phyloP scores from a whole-genome alignment of 495 filamentous ascomycete genomes.

The Aspergillus baeticus region DNA sequence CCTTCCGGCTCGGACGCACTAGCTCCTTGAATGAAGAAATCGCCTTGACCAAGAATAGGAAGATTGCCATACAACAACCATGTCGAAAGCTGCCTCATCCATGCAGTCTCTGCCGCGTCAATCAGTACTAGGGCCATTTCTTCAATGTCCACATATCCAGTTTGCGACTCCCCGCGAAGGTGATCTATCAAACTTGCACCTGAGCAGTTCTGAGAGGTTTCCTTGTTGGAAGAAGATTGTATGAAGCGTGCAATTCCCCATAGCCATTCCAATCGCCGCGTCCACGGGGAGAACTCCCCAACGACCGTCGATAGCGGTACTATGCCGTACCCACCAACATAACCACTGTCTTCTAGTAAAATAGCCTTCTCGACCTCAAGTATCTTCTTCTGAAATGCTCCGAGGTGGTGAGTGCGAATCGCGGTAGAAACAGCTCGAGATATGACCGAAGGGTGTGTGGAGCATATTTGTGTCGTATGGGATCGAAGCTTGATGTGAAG shows the following conservation, averaged over 20 bases:
- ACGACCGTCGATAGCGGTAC: constrained; percentile 87
- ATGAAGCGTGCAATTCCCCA: constrained; percentile 70
- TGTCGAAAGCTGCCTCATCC: constrained; percentile 83
- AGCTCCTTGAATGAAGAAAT: constrained; percentile 75
- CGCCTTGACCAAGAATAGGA: constrained; percentile 66
- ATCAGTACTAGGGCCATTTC: constrained; percentile 67
- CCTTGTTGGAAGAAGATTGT: constrained; percentile 32
- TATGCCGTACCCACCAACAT: constrained; percentile 87
- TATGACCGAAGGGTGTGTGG: constrained; percentile 70
- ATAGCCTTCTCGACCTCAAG: constrained; percentile 79
- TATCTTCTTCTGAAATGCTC: constrained; percentile 77
- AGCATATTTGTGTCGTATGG: constrained; percentile 61
- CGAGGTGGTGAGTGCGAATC: constrained; percentile 71
- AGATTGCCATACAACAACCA: constrained; percentile 89
- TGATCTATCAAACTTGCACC: constrained; percentile 75
- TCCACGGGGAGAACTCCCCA: constrained; percentile 81
- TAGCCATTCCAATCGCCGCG: constrained; percentile 80
- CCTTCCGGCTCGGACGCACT: constrained; percentile 32
- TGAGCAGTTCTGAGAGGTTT: constrained; percentile 37
- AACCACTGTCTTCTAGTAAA: constrained; percentile 63
- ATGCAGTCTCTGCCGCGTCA: constrained; percentile 79
- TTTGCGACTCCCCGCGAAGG: constrained; percentile 70
- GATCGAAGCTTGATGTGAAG: constrained; percentile 69
- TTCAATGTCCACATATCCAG: constrained; percentile 87
- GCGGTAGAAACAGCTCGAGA: constrained; percentile 86